Percentiles rank a stretch among this genome's conserved stretches.
Evolutionary conservation across 1,139 yeast genomes (phyloP).

Genomic region (Hansenula anomala): DNA sequence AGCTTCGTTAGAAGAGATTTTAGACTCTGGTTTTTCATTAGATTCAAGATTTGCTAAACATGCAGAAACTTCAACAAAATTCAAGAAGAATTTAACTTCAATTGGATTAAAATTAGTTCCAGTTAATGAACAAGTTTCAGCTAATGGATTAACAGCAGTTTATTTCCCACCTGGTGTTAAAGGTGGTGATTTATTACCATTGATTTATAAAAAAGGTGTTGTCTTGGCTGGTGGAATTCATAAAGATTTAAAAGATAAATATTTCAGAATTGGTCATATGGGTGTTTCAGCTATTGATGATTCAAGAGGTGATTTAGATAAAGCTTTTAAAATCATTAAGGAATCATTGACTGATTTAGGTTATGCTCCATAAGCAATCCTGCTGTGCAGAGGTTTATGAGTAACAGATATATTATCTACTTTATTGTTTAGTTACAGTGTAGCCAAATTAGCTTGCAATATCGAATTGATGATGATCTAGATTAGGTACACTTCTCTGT

Average conservation of each 20-base stretch:
- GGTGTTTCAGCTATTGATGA: constrained; percentile 55
- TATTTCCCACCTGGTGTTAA: constrained; percentile 76
- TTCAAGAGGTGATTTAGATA: constrained; percentile 34
- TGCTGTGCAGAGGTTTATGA: no score
- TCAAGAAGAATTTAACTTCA: constrained; percentile 52
- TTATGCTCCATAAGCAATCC: constrained; percentile 23
- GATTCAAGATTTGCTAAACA: constrained; percentile 63
- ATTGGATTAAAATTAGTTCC: constrained; percentile 72
- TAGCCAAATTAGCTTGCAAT: no score
- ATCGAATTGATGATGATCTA: no score
- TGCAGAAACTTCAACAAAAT: constrained; percentile 52
- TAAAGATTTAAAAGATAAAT: constrained; percentile 72
- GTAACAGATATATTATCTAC: background rate
- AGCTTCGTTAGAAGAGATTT: constrained; percentile 71
- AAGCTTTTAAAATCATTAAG: constrained; percentile 34
- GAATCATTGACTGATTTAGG: constrained; percentile 38
- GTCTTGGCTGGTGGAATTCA: constrained; percentile 91
- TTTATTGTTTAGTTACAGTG: no score
- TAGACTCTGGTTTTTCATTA: constrained; percentile 52
- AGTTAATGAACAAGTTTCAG: constrained; percentile 52
- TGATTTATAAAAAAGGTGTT: constrained; percentile 63
- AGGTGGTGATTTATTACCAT: constrained; percentile 58
- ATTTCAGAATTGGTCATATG: constrained; percentile 96
- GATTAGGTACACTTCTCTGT: no score
- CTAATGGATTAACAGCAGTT: constrained; percentile 85